Evolutionary conservation across 2,329 filamentous ascomycete species (phyloP).

Genomic region (Microsporum audouinii): DNA sequence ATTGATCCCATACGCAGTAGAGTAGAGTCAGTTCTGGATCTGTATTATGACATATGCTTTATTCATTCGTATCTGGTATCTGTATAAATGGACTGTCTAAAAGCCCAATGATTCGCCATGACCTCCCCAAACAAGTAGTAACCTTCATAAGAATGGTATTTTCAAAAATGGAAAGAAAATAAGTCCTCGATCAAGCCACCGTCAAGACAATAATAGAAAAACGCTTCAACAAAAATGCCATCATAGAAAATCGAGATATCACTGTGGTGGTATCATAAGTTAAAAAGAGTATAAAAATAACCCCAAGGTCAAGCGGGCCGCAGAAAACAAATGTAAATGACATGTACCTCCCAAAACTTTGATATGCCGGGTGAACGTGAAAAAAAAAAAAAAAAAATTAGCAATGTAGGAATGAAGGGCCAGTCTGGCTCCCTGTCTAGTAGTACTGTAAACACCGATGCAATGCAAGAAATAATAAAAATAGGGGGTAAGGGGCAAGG

Average conservation of each 20-base stretch:
- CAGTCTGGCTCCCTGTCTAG: not conserved
- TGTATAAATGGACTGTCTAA: not conserved
- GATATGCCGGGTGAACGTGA: not conserved
- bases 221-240: not conserved
- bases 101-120: not conserved
- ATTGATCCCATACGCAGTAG: too few relatives aligned
- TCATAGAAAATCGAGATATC: not conserved
- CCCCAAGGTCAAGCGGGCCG: not conserved
- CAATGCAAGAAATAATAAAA: not conserved
- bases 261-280: not conserved
- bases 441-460: constrained; percentile 1
- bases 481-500: not conserved
- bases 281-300: not conserved
- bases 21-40: not conserved
- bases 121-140: not conserved
- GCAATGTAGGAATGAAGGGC: not conserved
- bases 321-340: not conserved
- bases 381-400: not conserved
- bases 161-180: not conserved
- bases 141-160: not conserved
- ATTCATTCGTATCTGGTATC: not conserved
- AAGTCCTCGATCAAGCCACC: not conserved
- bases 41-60: not conserved
- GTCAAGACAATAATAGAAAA: not conserved
- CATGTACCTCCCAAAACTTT: not conserved